Percentiles rank a stretch among this genome's conserved stretches.
These are phyloP conservation scores for Mycena venus DNA, from an alignment of 768 basidiomycete genomes.

Conservation along the genomic window DNA sequence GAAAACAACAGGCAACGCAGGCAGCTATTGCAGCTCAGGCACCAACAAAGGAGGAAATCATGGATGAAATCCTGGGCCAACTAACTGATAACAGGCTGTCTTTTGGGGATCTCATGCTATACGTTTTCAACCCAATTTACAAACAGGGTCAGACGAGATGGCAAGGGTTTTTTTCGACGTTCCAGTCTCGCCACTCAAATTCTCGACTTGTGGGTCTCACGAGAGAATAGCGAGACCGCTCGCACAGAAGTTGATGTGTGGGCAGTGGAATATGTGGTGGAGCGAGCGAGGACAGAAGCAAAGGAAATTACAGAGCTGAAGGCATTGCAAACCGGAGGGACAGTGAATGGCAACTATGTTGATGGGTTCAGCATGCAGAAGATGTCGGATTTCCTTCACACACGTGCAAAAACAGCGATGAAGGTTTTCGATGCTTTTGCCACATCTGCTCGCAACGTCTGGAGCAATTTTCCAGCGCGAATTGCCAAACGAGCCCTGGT, in stretches of 20 bases:
- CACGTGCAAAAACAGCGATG: conserved; percentile 23
- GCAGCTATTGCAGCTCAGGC: too few species aligned
- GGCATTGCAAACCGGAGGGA: conserved; percentile 33
- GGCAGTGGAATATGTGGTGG: conserved; percentile 38
- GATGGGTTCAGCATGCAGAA: conserved; percentile 21
- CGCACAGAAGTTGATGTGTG: conserved; percentile 36
- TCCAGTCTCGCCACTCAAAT: conserved; percentile 25
- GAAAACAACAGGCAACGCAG: too few species aligned
- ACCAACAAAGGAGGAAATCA: background rate
- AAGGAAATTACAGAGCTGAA: conserved; percentile 30
- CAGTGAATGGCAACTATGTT: conserved; percentile 21
- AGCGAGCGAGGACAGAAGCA: conserved; percentile 33
- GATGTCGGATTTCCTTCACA: background rate
- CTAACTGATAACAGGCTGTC: conserved; percentile 12
- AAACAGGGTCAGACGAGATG: background rate
- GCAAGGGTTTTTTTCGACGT: conserved; percentile 40
- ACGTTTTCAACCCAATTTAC: conserved; percentile 48
- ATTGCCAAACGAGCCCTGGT: background rate
- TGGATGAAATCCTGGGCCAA: too few species aligned
- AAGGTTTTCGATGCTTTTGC: conserved; percentile 33
- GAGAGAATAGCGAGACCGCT: conserved; percentile 31
- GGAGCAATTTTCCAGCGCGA: background rate
- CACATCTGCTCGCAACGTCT: conserved; percentile 28
- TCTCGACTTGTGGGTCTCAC: conserved; percentile 44
- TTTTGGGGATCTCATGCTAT: conserved; percentile 39